phyloP scores from a whole-genome alignment of 2,329 filamentous ascomycete genomes.

The Aureobasidium sp. region DNA sequence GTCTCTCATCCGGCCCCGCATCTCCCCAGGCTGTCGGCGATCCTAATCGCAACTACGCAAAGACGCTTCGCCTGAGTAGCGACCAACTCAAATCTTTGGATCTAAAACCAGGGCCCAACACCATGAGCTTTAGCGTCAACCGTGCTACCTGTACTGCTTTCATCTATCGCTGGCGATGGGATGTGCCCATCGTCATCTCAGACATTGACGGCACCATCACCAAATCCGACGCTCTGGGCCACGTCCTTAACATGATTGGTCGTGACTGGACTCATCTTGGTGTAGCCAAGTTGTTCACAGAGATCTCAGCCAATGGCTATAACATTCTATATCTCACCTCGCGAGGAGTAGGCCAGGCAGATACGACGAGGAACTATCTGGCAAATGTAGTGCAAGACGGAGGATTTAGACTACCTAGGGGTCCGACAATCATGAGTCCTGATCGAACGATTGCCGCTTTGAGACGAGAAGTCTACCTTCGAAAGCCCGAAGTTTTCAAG shows the following conservation, averaged over 20 bases:
- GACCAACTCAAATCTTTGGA: slow-evolving; percentile 84
- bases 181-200: slow-evolving; percentile 91
- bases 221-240: slow-evolving; percentile 58
- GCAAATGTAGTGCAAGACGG: slow-evolving; percentile 82
- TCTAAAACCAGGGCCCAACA: slow-evolving; percentile 77
- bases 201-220: slow-evolving; percentile 99
- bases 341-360: slow-evolving; percentile 85
- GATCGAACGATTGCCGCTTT: slow-evolving; percentile 92
- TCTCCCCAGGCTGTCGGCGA: slow-evolving; percentile 47
- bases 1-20: slow-evolving; percentile 51
- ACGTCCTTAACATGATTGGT: slow-evolving; percentile 93
- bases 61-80: slow-evolving; percentile 88
- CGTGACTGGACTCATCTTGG: slow-evolving; percentile 97
- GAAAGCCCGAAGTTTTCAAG: slow-evolving; percentile 98
- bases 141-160: slow-evolving; percentile 82
- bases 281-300: slow-evolving; percentile 93
- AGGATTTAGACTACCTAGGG: slow-evolving; percentile 73
- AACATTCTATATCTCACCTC: slow-evolving; percentile 98
- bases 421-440: slow-evolving; percentile 89
- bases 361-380: slow-evolving; percentile 81
- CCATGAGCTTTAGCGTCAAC: slow-evolving; percentile 95
- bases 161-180: slow-evolving; percentile 90
- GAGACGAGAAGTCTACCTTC: slow-evolving; percentile 82
- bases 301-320: slow-evolving; percentile 92
- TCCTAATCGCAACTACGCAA: slow-evolving; percentile 82